Base-by-base conservation (phyloP, 2,329 filamentous ascomycete species). In the Calonectria henricotiae region DNA sequence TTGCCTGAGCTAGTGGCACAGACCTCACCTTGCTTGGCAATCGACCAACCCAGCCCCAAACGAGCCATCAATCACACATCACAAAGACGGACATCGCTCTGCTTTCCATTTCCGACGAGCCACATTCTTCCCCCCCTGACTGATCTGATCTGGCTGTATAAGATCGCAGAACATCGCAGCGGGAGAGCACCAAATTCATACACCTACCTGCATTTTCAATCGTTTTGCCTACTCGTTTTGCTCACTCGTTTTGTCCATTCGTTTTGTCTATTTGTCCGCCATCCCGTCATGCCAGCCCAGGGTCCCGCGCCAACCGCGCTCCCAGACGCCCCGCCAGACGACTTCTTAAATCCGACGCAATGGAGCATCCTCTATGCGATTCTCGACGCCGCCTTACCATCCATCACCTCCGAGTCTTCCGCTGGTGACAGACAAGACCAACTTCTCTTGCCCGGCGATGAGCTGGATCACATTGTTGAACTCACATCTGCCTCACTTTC, bases 361-460 rank as follows among this genome's bases (percentile, higher is more conserved):
- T 91, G 89, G 89, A 79, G 83, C 44, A 86, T 87, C 2, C 76
- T 91, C 47, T 83, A 86, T 73, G 83, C 89, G 2, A 80, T 91
- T 7, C 79, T 90, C 46, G 89, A 91, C 73, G 88, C 86, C n/a
- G 80, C 89, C 20, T 81, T 94, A 37, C 91, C 92, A 2, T 86
- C 90, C 23, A 85, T 93, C 71, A 85, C 84, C 23, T 78, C 84
- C 15, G 81, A 84, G 15, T 81, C 84, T 20, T 75, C 79, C 23
- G 74, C 80, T 23, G 77, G 78, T 13, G 84, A 88, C 75, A 76
- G 77, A 25, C 76, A 79, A 4, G 80, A 74, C 39, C 84, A 88
- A 69, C 80, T 89, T 17, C 79, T 79, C 17, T 81, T 91, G 13
- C 78, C 86, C 0, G 84, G 88, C 63, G 80, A 80, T n/a, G 84